Percentiles rank a stretch among this genome's conserved stretches.
These are phyloP conservation scores for Gloeostereum incarnatum DNA, from an alignment of 768 basidiomycete species.

Conservation along the genomic window DNA sequence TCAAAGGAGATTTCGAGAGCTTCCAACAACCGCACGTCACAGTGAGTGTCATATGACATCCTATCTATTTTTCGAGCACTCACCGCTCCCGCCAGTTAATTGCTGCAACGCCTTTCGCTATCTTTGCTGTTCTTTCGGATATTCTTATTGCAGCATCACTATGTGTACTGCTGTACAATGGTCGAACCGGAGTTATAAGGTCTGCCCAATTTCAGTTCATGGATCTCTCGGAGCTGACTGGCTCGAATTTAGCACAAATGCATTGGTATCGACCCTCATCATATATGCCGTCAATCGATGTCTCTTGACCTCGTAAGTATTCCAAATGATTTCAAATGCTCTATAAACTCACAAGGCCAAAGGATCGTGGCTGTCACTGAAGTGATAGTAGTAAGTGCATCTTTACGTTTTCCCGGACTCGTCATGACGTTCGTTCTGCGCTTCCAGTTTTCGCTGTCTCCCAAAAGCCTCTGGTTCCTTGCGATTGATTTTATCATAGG, in stretches of 20 bases:
- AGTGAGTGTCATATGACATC: slow-evolving; percentile 12
- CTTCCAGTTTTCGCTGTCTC: slow-evolving; percentile 12
- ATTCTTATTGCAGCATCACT: slow-evolving; percentile 30
- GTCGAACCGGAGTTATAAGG: slow-evolving; percentile 25
- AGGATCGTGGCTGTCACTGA: slow-evolving; percentile 27
- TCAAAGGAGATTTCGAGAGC: slow-evolving; percentile 22
- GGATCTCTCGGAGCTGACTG: neutral
- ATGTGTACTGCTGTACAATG: slow-evolving; percentile 30
- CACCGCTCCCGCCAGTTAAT: slow-evolving; percentile 17
- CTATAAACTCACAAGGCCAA: neutral
- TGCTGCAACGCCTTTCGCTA: slow-evolving; percentile 33
- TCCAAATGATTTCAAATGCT: neutral
- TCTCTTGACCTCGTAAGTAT: slow-evolving; percentile 35
- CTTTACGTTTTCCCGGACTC: neutral
- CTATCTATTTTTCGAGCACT: neutral
- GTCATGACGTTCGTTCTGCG: slow-evolving; percentile 12
- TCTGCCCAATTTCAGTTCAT: slow-evolving; percentile 6
- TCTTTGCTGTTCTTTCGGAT: slow-evolving; percentile 36
- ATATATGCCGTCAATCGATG: slow-evolving; percentile 43
- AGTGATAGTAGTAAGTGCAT: slow-evolving; percentile 26
- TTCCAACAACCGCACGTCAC: slow-evolving; percentile 21
- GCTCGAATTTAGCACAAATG: slow-evolving; percentile 24
- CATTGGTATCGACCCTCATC: slow-evolving; percentile 30
- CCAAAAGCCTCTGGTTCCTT: slow-evolving; percentile 17
- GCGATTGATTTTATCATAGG: slow-evolving; percentile 33